Conservation (phyloP, 306 rosid genomes). For the Casuarina equisetifolia region DNA sequence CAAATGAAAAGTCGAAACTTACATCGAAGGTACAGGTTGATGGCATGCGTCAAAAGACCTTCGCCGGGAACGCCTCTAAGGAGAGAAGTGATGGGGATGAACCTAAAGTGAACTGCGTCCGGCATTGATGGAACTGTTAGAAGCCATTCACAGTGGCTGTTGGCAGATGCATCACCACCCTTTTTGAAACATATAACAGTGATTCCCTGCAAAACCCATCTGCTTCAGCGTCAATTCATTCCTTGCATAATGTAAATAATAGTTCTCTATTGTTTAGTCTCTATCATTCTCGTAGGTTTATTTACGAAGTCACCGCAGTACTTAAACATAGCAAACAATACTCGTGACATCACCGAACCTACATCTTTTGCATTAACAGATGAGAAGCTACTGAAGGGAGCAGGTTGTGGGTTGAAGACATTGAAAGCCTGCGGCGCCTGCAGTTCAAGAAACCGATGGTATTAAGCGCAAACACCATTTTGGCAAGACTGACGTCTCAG, state of each 20-base stretch:
- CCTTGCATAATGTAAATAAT: too few relatives aligned
- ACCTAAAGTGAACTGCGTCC: slow-evolving; percentile 59
- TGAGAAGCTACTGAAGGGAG: slow-evolving; percentile 48
- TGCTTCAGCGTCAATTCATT: not conserved
- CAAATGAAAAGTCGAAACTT: slow-evolving; percentile 24
- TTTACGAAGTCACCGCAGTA: too few relatives aligned
- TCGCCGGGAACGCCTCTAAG: slow-evolving; percentile 74
- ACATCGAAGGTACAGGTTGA: slow-evolving; percentile 92
- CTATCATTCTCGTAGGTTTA: too few relatives aligned
- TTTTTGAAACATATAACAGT: slow-evolving; percentile 67
- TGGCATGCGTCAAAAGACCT: slow-evolving; percentile 87
- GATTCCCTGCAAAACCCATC: slow-evolving; percentile 59
- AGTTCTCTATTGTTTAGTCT: too few relatives aligned
- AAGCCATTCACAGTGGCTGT: slow-evolving; percentile 82
- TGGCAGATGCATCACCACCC: slow-evolving; percentile 66
- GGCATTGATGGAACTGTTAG: slow-evolving; percentile 62
- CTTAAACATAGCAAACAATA: too few relatives aligned
- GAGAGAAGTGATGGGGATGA: slow-evolving; percentile 86
- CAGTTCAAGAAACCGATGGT: not conserved
- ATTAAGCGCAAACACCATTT: not conserved
- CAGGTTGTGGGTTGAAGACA: slow-evolving; percentile 56
- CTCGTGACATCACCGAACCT: slow-evolving; percentile 26
- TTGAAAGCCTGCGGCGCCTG: slow-evolving; percentile 80
- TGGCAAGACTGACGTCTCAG: not conserved
- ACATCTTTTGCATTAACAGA: slow-evolving; percentile 69